These are phyloP conservation scores for Chlamydomonas sphaeroides DNA, from an alignment of 139 green algal species.

Conservation along the genomic window DNA sequence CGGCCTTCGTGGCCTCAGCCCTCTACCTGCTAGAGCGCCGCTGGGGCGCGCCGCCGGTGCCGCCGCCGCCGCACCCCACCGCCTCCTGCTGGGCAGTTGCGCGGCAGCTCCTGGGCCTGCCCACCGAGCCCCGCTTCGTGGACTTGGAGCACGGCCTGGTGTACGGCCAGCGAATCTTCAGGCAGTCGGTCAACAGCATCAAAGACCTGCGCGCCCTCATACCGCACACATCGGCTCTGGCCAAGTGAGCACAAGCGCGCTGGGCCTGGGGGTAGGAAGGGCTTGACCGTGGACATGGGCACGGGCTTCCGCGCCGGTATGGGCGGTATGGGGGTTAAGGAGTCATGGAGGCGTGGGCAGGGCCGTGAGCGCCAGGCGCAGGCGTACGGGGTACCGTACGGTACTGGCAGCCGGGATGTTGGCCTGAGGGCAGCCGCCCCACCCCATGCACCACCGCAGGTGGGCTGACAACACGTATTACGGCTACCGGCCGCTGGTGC, in stretches of 20 bases:
- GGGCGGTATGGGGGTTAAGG: too few species aligned
- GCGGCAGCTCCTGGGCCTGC: not conserved
- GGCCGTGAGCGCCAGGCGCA: too few species aligned
- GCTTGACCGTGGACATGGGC: too few species aligned
- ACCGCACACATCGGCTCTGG: too few species aligned
- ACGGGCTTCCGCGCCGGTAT: too few species aligned
- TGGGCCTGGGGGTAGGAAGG: too few species aligned
- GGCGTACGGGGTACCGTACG: too few species aligned
- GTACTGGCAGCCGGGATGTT: too few species aligned
- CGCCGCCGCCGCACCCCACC: not conserved
- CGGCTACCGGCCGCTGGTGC: conserved; percentile 4
- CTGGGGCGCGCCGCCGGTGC: not conserved
- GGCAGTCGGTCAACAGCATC: conserved; percentile 23
- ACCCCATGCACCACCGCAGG: too few species aligned
- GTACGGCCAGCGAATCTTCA: conserved; percentile 30
- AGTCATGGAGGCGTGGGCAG: too few species aligned
- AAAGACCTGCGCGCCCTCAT: conserved; percentile 20
- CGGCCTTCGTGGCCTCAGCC: not conserved
- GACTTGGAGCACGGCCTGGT: conserved; percentile 39
- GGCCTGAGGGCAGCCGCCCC: too few species aligned
- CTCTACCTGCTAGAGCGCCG: not conserved
- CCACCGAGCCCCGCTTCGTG: conserved; percentile 8
- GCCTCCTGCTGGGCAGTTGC: not conserved
- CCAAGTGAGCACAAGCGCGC: too few species aligned
- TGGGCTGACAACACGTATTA: not conserved